A percentile compares a stretch with the other conserved stretches of the same genome.
These are phyloP conservation scores for Croton laevigatus DNA, from an alignment of 441 rosid species.

Conservation along the genomic window DNA sequence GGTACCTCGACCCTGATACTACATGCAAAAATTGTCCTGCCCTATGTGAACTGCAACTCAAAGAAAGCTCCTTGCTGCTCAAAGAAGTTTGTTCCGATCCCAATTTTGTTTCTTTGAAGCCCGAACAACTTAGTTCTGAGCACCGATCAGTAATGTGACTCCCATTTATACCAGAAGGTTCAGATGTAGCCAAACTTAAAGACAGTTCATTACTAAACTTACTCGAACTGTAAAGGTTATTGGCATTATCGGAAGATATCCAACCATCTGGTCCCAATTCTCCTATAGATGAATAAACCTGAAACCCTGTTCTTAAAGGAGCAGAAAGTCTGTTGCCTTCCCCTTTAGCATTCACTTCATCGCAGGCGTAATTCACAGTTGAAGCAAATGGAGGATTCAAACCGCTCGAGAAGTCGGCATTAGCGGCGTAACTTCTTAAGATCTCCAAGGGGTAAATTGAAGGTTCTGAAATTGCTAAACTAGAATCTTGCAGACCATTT, in stretches of 20 bases:
- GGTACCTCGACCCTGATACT: slow-evolving; percentile 63
- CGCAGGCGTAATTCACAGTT: slow-evolving; percentile 31
- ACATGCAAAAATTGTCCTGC: slow-evolving; percentile 38
- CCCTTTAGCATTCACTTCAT: slow-evolving; percentile 41
- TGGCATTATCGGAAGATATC: slow-evolving; percentile 36
- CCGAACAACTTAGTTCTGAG: slow-evolving; percentile 48
- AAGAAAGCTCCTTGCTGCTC: slow-evolving; percentile 51
- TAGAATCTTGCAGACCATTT: slow-evolving; percentile 44
- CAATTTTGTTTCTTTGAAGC: slow-evolving; percentile 35
- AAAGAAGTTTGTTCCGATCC: slow-evolving; percentile 54
- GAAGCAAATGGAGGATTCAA: slow-evolving; percentile 31
- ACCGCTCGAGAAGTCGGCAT: slow-evolving; percentile 39
- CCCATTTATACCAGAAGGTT: slow-evolving; percentile 32
- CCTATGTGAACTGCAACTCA: slow-evolving; percentile 35
- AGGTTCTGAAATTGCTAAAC: slow-evolving; percentile 37
- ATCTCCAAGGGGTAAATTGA: slow-evolving; percentile 39
- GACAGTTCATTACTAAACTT: slow-evolving; percentile 56
- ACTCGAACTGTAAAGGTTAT: slow-evolving; percentile 26
- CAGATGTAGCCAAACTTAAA: slow-evolving; percentile 67
- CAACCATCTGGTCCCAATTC: slow-evolving; percentile 41
- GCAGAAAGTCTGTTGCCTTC: slow-evolving; percentile 32
- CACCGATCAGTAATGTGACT: slow-evolving; percentile 47
- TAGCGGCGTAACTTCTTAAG: slow-evolving; percentile 32
- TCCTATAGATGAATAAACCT: slow-evolving; percentile 33
- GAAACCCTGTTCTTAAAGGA: slow-evolving; percentile 35